Evolutionary conservation across 1,139 yeast genomes (phyloP), one percentile per base, ranked within the genome.

Genomic region (Eremothecium coryli): DNA sequence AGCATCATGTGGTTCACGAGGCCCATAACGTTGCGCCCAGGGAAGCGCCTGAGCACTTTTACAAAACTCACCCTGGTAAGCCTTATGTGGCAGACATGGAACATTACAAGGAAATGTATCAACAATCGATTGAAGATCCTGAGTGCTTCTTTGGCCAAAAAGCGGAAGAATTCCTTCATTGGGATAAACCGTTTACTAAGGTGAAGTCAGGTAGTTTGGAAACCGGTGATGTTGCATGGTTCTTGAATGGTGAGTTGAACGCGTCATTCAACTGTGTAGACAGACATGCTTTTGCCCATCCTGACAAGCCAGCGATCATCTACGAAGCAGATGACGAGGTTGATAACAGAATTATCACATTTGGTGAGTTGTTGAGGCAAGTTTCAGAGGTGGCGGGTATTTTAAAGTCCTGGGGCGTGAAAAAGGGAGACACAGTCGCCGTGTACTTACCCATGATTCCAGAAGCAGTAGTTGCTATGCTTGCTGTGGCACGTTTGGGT

Each of bases 401-500:
- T 23, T 72, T 90, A 58, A 64, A 73, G 54, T 68, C 77, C 36
- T 84, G 94, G 85, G 97, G 97, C 43, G 78, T 90, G 52, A 62
- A 68, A 48, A 84, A 84, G 62, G 97, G 98, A 58, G 98, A 90
- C 59, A 84, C 93, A 28, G 97, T 90, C 41, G 97, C 96, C 42
- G 80, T 90, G 47, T 90, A 90, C 65, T 66, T 90, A 65, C 98
- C 98, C 56, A 90, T 90, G 97, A 86, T 85, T 43, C 85, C 96
- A 37, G 95, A 86, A 62, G 95, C 97, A 35, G 74, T 90, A 40
- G 71, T 90, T 48, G 88, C 98, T 44, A 79, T 90, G 82, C 71
- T 90, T 55, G 96, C 98, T 35, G 82, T 86, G 52, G 88, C 84
- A 32, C 80, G 98, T 66, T 66, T 90, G 45, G 98, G 98, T 62